Evolutionary conservation across 2,329 filamentous ascomycete species (phyloP), one percentile per base, ranked within the genome.

Genomic region (Ophiostoma pallidulum): DNA sequence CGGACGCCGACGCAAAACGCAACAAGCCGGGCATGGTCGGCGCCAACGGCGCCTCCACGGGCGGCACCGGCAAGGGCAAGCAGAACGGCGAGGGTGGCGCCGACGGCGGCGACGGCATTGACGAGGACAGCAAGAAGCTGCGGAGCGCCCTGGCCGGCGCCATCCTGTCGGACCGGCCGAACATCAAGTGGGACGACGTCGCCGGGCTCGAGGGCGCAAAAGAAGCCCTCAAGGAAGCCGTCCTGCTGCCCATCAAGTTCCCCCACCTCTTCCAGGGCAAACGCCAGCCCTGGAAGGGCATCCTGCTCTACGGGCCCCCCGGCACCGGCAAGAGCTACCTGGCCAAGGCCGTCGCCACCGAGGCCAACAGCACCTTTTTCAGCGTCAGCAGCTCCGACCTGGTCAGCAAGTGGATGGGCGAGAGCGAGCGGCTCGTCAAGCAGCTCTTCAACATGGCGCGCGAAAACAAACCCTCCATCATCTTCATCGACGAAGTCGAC

Each of bases 331-430:
- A 98, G 73, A 92, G 86, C 72, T 96, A 96, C 66, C 72, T 98
- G 46, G 92, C 92, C 53, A 98, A 97, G 67, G 92, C 92, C 3
- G 91, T 98, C 43, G 92, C 92, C 45, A 98, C 92, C 16, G 92
- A 98, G 68, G 92, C 92, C 50, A 97, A 98, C 67, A 96, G 90
- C 67, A 97, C 92, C 4, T 98, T 98, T 64, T 98, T 98, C 76
- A 96, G 89, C 61, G 91, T 98, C 56, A 94, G 87, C 68, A 94
- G 87, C 74, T 94, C 88, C 62, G 92, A 98, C 64, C 66, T 98
- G 66, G 92, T 98, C 52, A 95, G 88, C 65, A 98, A 98, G 64
- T 98, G 92, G 92, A 98, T 98, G 92, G 92, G 92, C 71, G 92
- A 98, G 68, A 94, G 86, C 73, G 92, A 98, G 79, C 80, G 89